phyloP scores from a whole-genome alignment of 169 alveolate species.

The Plasmodium chabaudi region DNA sequence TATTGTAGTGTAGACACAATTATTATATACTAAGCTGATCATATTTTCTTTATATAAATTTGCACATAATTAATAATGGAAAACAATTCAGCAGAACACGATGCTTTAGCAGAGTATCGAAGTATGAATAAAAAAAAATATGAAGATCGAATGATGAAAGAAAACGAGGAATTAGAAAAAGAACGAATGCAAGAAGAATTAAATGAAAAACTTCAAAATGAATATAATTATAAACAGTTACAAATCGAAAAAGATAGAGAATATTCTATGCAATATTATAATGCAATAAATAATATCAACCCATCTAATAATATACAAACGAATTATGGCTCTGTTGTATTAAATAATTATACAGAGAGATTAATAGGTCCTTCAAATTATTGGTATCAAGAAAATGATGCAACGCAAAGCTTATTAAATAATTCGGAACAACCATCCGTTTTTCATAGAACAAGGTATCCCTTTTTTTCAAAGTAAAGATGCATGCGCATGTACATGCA shows the following conservation, averaged over 20 bases:
- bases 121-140: conserved; percentile 47
- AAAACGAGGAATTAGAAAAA: conserved; percentile 46
- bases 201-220: conserved; percentile 51
- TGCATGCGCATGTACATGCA: no score
- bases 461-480: conserved; percentile 43
- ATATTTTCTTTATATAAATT: no score
- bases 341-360: conserved; percentile 61
- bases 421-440: background rate
- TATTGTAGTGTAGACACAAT: background rate
- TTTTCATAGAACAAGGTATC: background rate
- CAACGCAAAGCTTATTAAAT: conserved; percentile 10
- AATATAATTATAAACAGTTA: conserved; percentile 48
- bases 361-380: conserved; percentile 45
- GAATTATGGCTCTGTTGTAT: conserved; percentile 5
- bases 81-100: conserved; percentile 18
- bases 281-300: conserved; percentile 46
- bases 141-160: conserved; percentile 47
- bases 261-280: conserved; percentile 59
- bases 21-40: no score
- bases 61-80: conserved; percentile 21
- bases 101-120: conserved; percentile 50
- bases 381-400: conserved; percentile 22
- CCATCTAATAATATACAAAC: conserved; percentile 7
- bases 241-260: conserved; percentile 71
- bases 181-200: conserved; percentile 5